Percentiles rank a stretch among this genome's conserved stretches.
Conservation (phyloP, 179 eudicot species). For the Silene noctiflora region DNA sequence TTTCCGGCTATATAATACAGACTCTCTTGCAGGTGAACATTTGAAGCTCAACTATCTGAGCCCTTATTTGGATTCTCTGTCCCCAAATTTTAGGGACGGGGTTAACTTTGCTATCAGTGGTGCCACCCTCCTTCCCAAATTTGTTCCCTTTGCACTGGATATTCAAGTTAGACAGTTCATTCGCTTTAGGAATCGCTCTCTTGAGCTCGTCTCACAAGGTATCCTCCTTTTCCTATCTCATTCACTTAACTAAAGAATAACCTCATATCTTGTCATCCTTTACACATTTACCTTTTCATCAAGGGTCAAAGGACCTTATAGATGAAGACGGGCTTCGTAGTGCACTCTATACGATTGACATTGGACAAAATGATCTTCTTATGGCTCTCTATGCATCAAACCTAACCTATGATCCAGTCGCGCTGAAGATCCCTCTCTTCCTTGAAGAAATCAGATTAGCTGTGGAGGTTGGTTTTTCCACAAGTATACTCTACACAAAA, state of each 20-base stretch:
- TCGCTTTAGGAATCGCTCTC: constrained; percentile 42
- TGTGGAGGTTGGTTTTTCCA: constrained; percentile 28
- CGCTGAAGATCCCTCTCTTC: constrained; percentile 39
- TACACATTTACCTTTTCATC: background rate
- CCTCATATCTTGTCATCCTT: background rate
- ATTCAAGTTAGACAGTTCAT: constrained; percentile 45
- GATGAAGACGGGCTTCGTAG: constrained; percentile 36
- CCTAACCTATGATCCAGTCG: constrained; percentile 34
- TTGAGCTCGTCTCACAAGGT: constrained; percentile 38
- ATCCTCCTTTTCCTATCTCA: background rate
- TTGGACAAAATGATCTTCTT: constrained; percentile 46
- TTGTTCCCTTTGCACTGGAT: constrained; percentile 35
- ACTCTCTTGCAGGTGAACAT: constrained; percentile 25
- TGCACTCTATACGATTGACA: constrained; percentile 44
- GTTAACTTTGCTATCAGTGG: constrained; percentile 48
- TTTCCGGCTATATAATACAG: background rate
- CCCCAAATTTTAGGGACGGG: constrained; percentile 38
- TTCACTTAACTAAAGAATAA: background rate
- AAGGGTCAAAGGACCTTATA: constrained; percentile 28
- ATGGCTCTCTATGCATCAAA: constrained; percentile 40
- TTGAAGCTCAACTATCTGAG: constrained; percentile 31
- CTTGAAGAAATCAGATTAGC: constrained; percentile 40
- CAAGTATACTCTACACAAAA: background rate
- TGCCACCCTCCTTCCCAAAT: constrained; percentile 36
- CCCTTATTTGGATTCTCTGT: constrained; percentile 42